phyloP scores from a whole-genome alignment of 2,329 filamentous ascomycete genomes.

The Exophiala phaeomuriformis region DNA sequence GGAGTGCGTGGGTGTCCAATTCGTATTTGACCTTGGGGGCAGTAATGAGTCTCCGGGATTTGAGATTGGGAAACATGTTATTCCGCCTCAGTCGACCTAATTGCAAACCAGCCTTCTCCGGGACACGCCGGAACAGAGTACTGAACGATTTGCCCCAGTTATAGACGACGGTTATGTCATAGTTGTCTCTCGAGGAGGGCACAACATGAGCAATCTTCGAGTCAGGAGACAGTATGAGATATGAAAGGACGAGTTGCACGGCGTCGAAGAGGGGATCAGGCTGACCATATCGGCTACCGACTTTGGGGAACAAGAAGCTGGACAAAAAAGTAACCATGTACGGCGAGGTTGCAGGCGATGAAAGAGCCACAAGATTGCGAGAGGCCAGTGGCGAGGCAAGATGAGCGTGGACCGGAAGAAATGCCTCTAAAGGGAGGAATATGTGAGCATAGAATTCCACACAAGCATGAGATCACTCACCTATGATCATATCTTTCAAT shows the following conservation, averaged over 20 bases:
- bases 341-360: conserved; percentile 15
- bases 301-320: conserved; percentile 13
- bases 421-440: conserved; percentile 17
- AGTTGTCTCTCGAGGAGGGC: conserved; percentile 19
- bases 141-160: conserved; percentile 25
- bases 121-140: conserved; percentile 26
- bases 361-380: conserved; percentile 21
- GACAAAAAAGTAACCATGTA: conserved; percentile 24
- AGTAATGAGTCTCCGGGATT: neutral
- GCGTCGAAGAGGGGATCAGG: conserved; percentile 21
- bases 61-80: conserved; percentile 10
- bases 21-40: conserved; percentile 14
- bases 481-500: conserved; percentile 24
- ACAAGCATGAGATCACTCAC: conserved; percentile 10
- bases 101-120: neutral
- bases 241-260: conserved; percentile 31
- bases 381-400: conserved; percentile 15
- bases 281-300: conserved; percentile 10
- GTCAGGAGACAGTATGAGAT: conserved; percentile 28
- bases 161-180: conserved; percentile 27
- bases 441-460: neutral
- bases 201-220: conserved; percentile 16
- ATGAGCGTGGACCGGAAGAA: conserved; percentile 7
- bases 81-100: neutral
- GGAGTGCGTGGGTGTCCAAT: conserved; percentile 30